These are phyloP conservation scores for Halteria grandinella DNA, from an alignment of 73 alveolate genomes.

Conservation along the genomic window DNA sequence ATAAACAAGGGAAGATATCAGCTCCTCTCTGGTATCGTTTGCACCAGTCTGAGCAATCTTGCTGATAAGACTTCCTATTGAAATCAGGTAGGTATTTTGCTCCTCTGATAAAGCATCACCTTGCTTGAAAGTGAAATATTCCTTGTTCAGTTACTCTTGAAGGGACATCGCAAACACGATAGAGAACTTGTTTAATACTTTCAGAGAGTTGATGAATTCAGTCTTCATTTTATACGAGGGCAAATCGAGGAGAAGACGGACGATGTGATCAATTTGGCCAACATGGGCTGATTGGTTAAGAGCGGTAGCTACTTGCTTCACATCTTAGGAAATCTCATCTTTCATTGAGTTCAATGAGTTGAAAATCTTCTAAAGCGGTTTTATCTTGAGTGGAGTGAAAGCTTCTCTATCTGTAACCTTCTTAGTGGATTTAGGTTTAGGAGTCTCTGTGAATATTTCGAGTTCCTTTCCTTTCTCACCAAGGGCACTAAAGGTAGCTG, in stretches of 20 bases:
- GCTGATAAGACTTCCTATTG: not conserved
- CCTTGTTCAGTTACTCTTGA: slow-evolving; percentile 10
- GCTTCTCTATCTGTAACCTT: slow-evolving; percentile 5
- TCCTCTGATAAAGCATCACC: not conserved
- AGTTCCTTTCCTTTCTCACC: not conserved
- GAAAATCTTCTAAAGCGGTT: slow-evolving; percentile 3
- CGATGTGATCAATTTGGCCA: not conserved
- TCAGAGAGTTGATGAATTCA: slow-evolving; percentile 3
- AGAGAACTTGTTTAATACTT: slow-evolving; percentile 2
- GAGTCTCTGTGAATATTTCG: slow-evolving; percentile 32
- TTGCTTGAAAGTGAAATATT: not conserved
- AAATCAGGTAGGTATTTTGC: too few relatives aligned
- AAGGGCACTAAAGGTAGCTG: not conserved
- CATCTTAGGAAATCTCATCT: slow-evolving; percentile 8
- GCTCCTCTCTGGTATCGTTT: slow-evolving; percentile 3
- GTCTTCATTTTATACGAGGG: slow-evolving; percentile 16
- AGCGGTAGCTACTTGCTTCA: not conserved
- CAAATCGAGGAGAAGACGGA: slow-evolving; percentile 18
- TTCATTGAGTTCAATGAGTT: not conserved
- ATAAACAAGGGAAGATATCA: slow-evolving; percentile 17
- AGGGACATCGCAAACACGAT: slow-evolving; percentile 21
- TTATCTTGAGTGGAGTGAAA: slow-evolving; percentile 22
- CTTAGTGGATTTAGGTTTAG: slow-evolving; percentile 39
- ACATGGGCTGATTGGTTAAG: slow-evolving; percentile 1
- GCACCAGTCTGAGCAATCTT: not conserved